Base-by-base conservation (phyloP, 2,329 filamentous ascomycete species). In the Talaromyces sp. region DNA sequence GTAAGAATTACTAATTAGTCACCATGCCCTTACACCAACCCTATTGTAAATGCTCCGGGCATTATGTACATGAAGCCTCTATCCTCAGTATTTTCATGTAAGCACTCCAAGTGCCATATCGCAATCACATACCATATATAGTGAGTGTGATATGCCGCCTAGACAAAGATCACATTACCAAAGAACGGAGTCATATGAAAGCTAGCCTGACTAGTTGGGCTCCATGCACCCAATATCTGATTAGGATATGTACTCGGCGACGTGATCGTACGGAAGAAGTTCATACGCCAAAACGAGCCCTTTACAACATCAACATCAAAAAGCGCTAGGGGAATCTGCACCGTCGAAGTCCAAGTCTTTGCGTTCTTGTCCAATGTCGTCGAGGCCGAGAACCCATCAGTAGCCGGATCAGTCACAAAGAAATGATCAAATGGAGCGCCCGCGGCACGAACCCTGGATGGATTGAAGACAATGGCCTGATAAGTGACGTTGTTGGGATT, bases 211-310 rank as follows among this genome's bases (percentile, higher is more conserved):
- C 48, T 46, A 19, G 57, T 53, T 11, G 57, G 57, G 21, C 57
- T 59, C 57, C 57, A 59, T 13, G 57, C 57, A 37, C 57, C 57
- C 13, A 59, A 22, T 7, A 43, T 55, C 45, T 59, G 57, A n/a
- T 59, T 52, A 4, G 57, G 57, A 31, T 59, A 59, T 13, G 45
- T 59, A 43, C 53, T 54, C n/a, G 57, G 57, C 37, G 57, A 59
- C 10, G 57, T 59, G 21, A 59, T 59, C 6, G 57, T 59, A 21
- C 57, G 57, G 43, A 59, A 59, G 22, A 59, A 59, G 21, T 59
- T 59, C 57, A 59, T 59, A 17, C 57, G 52, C 57, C 57, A 59
- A 28, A 37, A 35, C 9, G 57, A 59, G 1, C 57, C 57, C 19
- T 39, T 48, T 28, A 52, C 25, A 36, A 51, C 15, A 9, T 28